Evolutionary conservation across 2,329 filamentous ascomycete genomes (phyloP).

Genomic region (Fonsecaea erecta): DNA sequence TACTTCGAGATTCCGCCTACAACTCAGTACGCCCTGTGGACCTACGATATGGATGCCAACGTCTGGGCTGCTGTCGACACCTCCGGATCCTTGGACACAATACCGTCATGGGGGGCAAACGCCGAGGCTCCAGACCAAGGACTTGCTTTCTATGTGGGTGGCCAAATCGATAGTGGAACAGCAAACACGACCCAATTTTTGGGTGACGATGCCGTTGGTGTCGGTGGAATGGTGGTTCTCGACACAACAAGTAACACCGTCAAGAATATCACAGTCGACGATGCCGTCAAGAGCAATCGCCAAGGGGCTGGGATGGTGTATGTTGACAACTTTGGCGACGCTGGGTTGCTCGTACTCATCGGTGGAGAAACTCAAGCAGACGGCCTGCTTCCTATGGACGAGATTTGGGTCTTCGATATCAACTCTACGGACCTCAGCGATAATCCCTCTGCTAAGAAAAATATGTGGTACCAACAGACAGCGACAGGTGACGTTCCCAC

Average conservation of each 20-base stretch:
- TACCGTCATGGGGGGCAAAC: slow-evolving; percentile 45
- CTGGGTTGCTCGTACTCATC: slow-evolving; percentile 47
- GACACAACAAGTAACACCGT: slow-evolving; percentile 44
- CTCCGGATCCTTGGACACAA: slow-evolving; percentile 33
- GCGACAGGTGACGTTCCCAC: slow-evolving; percentile 49
- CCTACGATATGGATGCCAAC: slow-evolving; percentile 36
- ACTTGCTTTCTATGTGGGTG: slow-evolving; percentile 49
- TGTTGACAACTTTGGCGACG: slow-evolving; percentile 43
- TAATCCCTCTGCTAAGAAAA: slow-evolving; percentile 37
- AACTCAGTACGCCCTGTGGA: slow-evolving; percentile 42
- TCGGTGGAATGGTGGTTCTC: slow-evolving; percentile 49
- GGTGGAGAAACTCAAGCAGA: slow-evolving; percentile 43
- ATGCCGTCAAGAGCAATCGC: slow-evolving; percentile 42
- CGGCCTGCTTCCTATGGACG: slow-evolving; percentile 41
- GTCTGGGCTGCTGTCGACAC: slow-evolving; percentile 41
- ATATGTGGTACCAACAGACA: slow-evolving; percentile 51
- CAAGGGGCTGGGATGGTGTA: slow-evolving; percentile 47
- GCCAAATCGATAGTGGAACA: slow-evolving; percentile 46
- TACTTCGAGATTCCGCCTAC: slow-evolving; percentile 38
- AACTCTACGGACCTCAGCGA: slow-evolving; percentile 39
- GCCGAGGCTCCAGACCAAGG: slow-evolving; percentile 46
- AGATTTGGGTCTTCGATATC: slow-evolving; percentile 50
- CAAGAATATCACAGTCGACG: slow-evolving; percentile 46
- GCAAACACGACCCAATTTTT: slow-evolving; percentile 34
- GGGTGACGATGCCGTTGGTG: slow-evolving; percentile 32